These are phyloP conservation scores for Apiospora sp. DNA, from an alignment of 2,329 filamentous ascomycete species.

Conservation along the genomic window DNA sequence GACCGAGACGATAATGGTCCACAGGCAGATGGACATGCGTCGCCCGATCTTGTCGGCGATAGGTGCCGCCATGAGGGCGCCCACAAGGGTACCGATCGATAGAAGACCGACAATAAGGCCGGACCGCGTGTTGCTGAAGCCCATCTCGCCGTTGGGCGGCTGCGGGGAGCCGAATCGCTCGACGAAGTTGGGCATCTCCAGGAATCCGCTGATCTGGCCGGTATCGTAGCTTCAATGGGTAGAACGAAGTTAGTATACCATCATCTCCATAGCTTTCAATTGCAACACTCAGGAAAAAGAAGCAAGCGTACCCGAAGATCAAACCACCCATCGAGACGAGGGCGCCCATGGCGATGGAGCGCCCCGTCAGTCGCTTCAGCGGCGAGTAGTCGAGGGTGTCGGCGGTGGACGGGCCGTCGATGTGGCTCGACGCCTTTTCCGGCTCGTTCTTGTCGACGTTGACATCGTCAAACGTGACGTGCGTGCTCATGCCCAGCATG, in stretches of 20 bases:
- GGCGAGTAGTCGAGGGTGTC: slow-evolving; percentile 55
- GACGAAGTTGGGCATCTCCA: slow-evolving; percentile 65
- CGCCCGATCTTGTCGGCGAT: slow-evolving; percentile 72
- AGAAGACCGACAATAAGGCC: slow-evolving; percentile 67
- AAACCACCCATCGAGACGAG: slow-evolving; percentile 56
- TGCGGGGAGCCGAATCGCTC: slow-evolving; percentile 54
- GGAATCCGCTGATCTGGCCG: slow-evolving; percentile 63
- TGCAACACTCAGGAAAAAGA: too few relatives aligned
- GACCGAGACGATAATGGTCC: slow-evolving; percentile 66
- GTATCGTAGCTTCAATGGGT: slow-evolving; percentile 49
- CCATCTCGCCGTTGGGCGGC: slow-evolving; percentile 45
- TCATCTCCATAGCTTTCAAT: not conserved
- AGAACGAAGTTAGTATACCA: slow-evolving; percentile 35
- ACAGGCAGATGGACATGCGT: slow-evolving; percentile 67
- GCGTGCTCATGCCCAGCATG: slow-evolving; percentile 35
- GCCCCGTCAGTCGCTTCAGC: slow-evolving; percentile 48
- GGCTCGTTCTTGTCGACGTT: slow-evolving; percentile 48
- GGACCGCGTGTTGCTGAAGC: slow-evolving; percentile 61
- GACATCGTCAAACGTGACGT: slow-evolving; percentile 48
- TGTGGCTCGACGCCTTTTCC: slow-evolving; percentile 43
- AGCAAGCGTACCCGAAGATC: slow-evolving; percentile 44
- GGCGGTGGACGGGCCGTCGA: slow-evolving; percentile 42
- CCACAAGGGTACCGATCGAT: slow-evolving; percentile 67
- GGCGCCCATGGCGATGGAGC: slow-evolving; percentile 47
- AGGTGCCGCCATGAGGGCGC: slow-evolving; percentile 66